Evolutionary conservation across 1,139 yeast species (phyloP).

Genomic region (Yamadazyma jaroonii): DNA sequence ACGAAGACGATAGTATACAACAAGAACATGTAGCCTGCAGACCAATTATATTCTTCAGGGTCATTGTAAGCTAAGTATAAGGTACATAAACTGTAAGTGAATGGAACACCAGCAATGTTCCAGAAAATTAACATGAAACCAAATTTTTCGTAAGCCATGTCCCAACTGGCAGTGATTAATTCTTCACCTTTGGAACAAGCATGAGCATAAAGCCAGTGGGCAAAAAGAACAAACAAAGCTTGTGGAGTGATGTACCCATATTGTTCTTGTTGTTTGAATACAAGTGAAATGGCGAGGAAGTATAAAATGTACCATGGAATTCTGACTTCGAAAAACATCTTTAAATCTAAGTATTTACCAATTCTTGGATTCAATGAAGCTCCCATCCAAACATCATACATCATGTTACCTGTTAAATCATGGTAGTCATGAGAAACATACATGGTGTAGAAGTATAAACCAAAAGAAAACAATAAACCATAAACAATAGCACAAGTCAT

Average conservation of each 20-base stretch:
- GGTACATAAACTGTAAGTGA: conserved; percentile 94
- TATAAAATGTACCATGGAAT: conserved; percentile 93
- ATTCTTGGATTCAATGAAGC: conserved; percentile 95
- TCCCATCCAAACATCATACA: conserved; percentile 95
- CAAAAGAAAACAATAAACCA: conserved; percentile 67
- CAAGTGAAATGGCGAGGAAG: conserved; percentile 72
- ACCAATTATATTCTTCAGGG: conserved; percentile 78
- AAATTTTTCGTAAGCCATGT: conserved; percentile 97
- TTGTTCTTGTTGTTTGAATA: conserved; percentile 72
- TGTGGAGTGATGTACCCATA: conserved; percentile 83
- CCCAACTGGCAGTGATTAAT: conserved; percentile 97
- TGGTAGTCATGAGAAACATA: conserved; percentile 71
- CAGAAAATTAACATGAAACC: conserved; percentile 98
- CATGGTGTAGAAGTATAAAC: conserved; percentile 62
- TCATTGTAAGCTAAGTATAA: conserved; percentile 77
- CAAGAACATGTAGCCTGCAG: conserved; percentile 56
- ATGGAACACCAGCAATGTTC: conserved; percentile 99
- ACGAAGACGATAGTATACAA: conserved; percentile 50
- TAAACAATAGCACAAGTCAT: conserved; percentile 87
- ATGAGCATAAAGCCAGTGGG: conserved; percentile 93
- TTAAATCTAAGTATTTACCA: conserved; percentile 81
- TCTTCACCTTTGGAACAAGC: conserved; percentile 99
- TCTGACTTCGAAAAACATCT: conserved; percentile 97
- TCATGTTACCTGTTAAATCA: conserved; percentile 85
- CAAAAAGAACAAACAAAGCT: conserved; percentile 68